phyloP scores from a whole-genome alignment of 2,329 filamentous ascomycete genomes.

The Xylaria arbuscula region DNA sequence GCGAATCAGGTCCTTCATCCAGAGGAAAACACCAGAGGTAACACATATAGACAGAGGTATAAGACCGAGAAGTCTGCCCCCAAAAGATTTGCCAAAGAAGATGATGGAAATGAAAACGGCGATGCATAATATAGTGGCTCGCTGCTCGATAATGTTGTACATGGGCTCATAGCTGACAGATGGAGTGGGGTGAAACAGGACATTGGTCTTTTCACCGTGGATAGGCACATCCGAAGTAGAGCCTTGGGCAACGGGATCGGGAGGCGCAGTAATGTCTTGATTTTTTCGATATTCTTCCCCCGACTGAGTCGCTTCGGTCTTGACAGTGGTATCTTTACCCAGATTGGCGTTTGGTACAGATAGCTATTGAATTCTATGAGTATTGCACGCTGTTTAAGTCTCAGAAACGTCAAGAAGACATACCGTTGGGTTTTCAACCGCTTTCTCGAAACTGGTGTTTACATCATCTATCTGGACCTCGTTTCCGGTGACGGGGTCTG shows the following conservation, averaged over 20 bases:
- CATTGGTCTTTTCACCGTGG: constrained; percentile 94
- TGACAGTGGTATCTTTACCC: constrained; percentile 76
- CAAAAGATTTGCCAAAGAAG: constrained; percentile 81
- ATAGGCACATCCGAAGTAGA: constrained; percentile 95
- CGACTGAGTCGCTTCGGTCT: constrained; percentile 76
- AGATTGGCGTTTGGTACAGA: constrained; percentile 92
- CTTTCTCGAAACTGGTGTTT: constrained; percentile 73
- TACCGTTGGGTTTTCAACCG: constrained; percentile 78
- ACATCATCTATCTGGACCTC: constrained; percentile 89
- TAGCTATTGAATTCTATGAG: constrained; percentile 60
- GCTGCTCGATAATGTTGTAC: constrained; percentile 79
- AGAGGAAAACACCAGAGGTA: constrained; percentile 83
- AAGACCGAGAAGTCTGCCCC: constrained; percentile 79
- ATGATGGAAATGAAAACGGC: constrained; percentile 79
- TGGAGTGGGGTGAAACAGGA: constrained; percentile 94
- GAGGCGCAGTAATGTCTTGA: constrained; percentile 91
- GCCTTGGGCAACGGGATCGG: constrained; percentile 83
- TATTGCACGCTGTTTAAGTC: background rate
- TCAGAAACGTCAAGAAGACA: background rate
- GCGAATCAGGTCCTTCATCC: constrained; percentile 87
- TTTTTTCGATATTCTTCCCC: constrained; percentile 83
- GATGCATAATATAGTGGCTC: constrained; percentile 75
- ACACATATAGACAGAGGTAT: constrained; percentile 79
- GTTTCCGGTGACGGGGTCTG: constrained; percentile 88
- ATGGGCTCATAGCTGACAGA: constrained; percentile 90